Percentiles rank a stretch among this genome's conserved stretches.
These are phyloP conservation scores for Pharnaceum exiguum DNA, from an alignment of 148 eudicot species.

Conservation along the genomic window DNA sequence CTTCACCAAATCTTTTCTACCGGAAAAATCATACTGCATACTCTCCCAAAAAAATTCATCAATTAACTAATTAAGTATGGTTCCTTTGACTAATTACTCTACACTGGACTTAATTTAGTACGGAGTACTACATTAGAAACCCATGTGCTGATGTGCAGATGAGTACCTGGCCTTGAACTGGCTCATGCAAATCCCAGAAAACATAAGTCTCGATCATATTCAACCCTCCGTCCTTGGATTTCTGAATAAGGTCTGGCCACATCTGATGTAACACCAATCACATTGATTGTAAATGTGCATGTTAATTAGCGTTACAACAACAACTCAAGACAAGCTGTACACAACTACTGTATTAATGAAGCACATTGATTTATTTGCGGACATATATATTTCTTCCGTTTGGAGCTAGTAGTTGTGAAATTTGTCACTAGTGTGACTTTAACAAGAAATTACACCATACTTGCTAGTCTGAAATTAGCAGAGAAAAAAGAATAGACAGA, in stretches of 20 bases:
- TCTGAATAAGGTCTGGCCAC: slow-evolving; percentile 93
- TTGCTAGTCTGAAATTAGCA: background rate
- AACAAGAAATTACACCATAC: too few species aligned
- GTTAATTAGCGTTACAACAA: background rate
- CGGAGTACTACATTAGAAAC: background rate
- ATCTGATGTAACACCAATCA: slow-evolving; percentile 34
- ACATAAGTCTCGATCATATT: slow-evolving; percentile 84
- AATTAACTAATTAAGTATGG: background rate
- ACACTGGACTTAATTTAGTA: slow-evolving; percentile 1
- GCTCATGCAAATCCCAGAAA: slow-evolving; percentile 92
- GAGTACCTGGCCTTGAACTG: slow-evolving; percentile 57
- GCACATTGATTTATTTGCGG: too few species aligned
- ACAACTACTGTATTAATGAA: too few species aligned
- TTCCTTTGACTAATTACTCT: background rate
- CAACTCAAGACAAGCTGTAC: background rate
- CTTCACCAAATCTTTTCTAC: slow-evolving; percentile 79
- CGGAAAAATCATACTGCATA: slow-evolving; percentile 79
- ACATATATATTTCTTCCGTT: too few species aligned
- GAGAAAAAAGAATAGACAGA: background rate
- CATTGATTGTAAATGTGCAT: background rate
- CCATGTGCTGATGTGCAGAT: background rate
- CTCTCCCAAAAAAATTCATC: slow-evolving; percentile 7
- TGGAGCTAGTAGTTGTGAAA: too few species aligned
- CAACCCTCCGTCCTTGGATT: slow-evolving; percentile 87
- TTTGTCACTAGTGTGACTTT: too few species aligned